A percentile compares a stretch with the other conserved stretches of the same genome.
These are phyloP conservation scores for Anaeramoeba ignava DNA, from an alignment of 78 protist genomes.

Conservation along the genomic window DNA sequence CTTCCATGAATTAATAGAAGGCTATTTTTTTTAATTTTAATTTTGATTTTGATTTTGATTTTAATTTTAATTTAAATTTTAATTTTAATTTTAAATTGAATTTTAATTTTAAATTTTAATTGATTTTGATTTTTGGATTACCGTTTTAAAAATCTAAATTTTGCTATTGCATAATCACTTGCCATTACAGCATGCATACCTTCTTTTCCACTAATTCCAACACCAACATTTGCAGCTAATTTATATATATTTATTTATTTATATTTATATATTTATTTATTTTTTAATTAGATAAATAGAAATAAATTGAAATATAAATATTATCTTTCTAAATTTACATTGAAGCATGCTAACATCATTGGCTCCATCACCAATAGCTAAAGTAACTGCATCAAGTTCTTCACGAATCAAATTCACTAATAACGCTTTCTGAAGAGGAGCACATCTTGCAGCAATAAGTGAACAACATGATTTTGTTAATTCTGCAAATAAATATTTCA, in stretches of 20 bases:
- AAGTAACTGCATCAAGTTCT: not conserved
- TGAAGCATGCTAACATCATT: conserved; percentile 76
- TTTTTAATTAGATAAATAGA: too few relatives aligned
- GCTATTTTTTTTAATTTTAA: too few relatives aligned
- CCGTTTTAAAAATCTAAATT: not conserved
- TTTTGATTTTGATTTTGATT: too few relatives aligned
- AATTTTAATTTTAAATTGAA: too few relatives aligned
- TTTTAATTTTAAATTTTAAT: too few relatives aligned
- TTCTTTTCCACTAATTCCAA: not conserved
- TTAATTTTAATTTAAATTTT: too few relatives aligned
- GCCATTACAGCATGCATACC: not conserved
- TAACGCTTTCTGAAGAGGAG: conserved; percentile 81
- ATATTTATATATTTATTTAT: too few relatives aligned
- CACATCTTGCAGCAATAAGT: conserved; percentile 29
- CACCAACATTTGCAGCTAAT: not conserved
- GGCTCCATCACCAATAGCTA: conserved; percentile 78
- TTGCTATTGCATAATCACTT: not conserved
- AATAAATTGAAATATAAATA: too few relatives aligned
- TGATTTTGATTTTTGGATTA: too few relatives aligned
- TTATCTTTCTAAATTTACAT: too few relatives aligned
- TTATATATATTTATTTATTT: too few relatives aligned
- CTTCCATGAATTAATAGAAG: not conserved
- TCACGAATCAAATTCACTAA: conserved; percentile 37
- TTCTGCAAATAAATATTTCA: not conserved
- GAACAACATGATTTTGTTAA: not conserved